A percentile compares a stretch with the other conserved stretches of the same genome.
Conservation (phyloP, 1,139 yeast species). For the Geotrichum citri-aurantii region DNA sequence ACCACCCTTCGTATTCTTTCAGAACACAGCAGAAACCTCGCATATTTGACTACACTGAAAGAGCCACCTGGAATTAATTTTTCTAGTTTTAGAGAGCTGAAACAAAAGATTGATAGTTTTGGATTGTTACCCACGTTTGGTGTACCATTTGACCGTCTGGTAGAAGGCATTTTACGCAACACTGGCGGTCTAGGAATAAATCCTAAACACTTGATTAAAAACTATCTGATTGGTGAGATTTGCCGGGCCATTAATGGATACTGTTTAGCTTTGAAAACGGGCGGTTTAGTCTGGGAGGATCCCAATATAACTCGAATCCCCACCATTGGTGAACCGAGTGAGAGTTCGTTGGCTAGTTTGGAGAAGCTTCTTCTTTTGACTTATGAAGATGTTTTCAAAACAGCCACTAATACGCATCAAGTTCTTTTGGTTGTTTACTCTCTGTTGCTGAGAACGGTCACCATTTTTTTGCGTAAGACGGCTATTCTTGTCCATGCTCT, state of each 20-base stretch:
- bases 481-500: slow-evolving; percentile 52
- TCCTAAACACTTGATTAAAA: background rate
- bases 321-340: background rate
- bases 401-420: background rate
- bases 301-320: background rate
- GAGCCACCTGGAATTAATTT: background rate
- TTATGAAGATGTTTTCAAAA: background rate
- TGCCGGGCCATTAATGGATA: background rate
- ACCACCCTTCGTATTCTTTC: slow-evolving; percentile 10
- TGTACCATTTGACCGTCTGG: background rate
- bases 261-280: background rate
- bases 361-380: background rate
- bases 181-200: background rate
- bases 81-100: background rate
- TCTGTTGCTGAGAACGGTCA: slow-evolving; percentile 50
- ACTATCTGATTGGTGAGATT: slow-evolving; percentile 7
- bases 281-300: background rate
- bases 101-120: background rate
- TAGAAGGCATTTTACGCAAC: background rate
- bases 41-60: background rate
- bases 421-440: slow-evolving; percentile 39
- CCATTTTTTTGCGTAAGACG: slow-evolving; percentile 64
- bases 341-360: background rate
- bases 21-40: background rate
- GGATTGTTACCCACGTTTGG: background rate